phyloP scores from a whole-genome alignment of 2,329 filamentous ascomycete species.

The Pyrenochaeta sp. region DNA sequence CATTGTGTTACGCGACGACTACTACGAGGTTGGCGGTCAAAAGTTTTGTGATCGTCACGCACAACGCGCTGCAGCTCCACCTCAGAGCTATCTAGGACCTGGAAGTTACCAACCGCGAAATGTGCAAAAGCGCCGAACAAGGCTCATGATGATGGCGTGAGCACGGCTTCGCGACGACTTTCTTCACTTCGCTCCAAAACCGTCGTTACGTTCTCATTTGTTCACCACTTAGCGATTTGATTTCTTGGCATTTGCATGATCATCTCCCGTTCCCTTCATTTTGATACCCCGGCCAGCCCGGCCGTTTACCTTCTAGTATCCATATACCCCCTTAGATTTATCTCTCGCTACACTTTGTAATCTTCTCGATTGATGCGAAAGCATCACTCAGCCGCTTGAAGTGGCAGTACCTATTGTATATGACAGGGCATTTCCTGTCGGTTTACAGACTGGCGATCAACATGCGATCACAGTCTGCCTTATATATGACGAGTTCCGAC shows the following conservation, averaged over 20 bases:
- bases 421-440: slow-evolving; percentile 23
- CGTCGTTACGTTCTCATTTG: slow-evolving; percentile 8
- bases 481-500: slow-evolving; percentile 27
- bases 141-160: slow-evolving; percentile 60
- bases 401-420: slow-evolving; percentile 7
- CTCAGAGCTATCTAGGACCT: slow-evolving; percentile 48
- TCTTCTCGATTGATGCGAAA: slow-evolving; percentile 14
- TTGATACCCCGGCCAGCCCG: slow-evolving; percentile 35
- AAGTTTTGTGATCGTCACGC: slow-evolving; percentile 91
- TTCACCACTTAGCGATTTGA: slow-evolving; percentile 17
- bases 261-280: slow-evolving; percentile 18
- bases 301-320: slow-evolving; percentile 14
- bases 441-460: slow-evolving; percentile 13
- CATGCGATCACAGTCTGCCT: slow-evolving; percentile 10
- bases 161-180: no score
- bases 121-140: slow-evolving; percentile 58
- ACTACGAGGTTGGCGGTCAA: slow-evolving; percentile 84
- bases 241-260: slow-evolving; percentile 18
- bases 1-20: slow-evolving; percentile 77
- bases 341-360: slow-evolving; percentile 15
- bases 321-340: slow-evolving; percentile 12
- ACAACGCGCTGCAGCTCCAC: slow-evolving; percentile 60
- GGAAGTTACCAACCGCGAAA: slow-evolving; percentile 44
- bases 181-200: no score
- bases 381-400: slow-evolving; percentile 4